Conservation (phyloP, 495 filamentous ascomycete species). For the Trichoderma parareesei region DNA sequence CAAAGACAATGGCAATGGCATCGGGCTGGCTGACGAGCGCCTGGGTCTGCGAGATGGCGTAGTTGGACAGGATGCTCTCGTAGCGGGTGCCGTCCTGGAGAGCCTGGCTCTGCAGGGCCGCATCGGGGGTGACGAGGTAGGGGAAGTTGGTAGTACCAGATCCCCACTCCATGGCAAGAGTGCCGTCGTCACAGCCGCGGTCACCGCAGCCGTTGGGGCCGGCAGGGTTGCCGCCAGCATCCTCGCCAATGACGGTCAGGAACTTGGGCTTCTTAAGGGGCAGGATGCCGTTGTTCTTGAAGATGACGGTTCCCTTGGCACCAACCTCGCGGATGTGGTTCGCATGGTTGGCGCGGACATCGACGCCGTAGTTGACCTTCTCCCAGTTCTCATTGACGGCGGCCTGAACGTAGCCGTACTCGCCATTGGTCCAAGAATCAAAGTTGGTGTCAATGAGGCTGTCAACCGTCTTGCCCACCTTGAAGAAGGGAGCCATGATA, state of each 20-base stretch:
- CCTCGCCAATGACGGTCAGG: conserved; percentile 76
- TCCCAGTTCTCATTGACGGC: conserved; percentile 50
- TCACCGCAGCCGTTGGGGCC: conserved; percentile 86
- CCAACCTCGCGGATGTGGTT: conserved; percentile 64
- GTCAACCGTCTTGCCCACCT: conserved; percentile 61
- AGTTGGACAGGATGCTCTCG: conserved; percentile 70
- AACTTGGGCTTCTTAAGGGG: conserved; percentile 70
- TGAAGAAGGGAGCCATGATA: conserved; percentile 91
- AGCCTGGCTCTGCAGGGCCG: conserved; percentile 73
- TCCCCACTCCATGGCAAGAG: conserved; percentile 91
- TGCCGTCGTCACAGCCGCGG: conserved; percentile 77
- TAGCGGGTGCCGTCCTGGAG: conserved; percentile 52
- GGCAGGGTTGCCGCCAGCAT: conserved; percentile 65
- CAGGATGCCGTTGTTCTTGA: conserved; percentile 78
- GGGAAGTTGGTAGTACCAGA: conserved; percentile 86
- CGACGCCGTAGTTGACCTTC: conserved; percentile 75
- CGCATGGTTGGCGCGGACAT: conserved; percentile 72
- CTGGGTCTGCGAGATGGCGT: conserved; percentile 47
- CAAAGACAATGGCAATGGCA: conserved; percentile 74
- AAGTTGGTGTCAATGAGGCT: conserved; percentile 68
- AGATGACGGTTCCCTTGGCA: conserved; percentile 69
- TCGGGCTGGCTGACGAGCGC: conserved; percentile 57
- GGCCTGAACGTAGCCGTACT: conserved; percentile 60
- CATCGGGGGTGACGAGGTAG: conserved; percentile 80
- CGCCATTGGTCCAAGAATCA: conserved; percentile 74